Base-by-base conservation (phyloP, 768 basidiomycete species). In the Boletus subcaerulescens region DNA sequence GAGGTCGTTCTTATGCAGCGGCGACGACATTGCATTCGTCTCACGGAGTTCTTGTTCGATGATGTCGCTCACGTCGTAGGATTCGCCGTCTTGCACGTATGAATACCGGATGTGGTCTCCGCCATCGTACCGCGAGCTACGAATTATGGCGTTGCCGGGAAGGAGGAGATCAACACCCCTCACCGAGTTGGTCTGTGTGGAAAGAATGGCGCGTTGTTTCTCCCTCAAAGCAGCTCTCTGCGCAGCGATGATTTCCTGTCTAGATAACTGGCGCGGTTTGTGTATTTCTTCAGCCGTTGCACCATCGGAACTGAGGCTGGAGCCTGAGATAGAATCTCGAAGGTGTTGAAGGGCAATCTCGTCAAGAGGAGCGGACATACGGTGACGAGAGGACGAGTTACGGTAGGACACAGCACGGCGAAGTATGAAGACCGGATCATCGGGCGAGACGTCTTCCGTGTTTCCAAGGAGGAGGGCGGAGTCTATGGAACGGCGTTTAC, bases 81-180 rank as follows among this genome's bases (percentile, higher is more conserved):
- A 89, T 73, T 91, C 91, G 3, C 94, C 96, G 57, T 94, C 92
- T 58, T 93, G 87, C 40, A 98, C 89, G 68, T 93, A 98, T 38
- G 95, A 97, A 69, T 99, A 99, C 0, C 95, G 86, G 74, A 93
- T 87, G 44, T 78, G 76, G 59, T 91, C 88, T 40, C 80, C 83
- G 6, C 73, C 67, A 20, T 91, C 83, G 58, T 86, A 84, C 8
- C 92, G 78, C 7, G 89, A 85, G 62, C 92, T 94, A 31, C 96
- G 87, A 11, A 98, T 78, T 65, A 91, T 83, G 0, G 85, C 90
- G 56, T 89, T 89, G 6, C 91, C 91, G 3, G 91, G 90, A 3
- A 98, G 75, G 10, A 93, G 72, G 14, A 99, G 83, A 60, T 98
- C 96, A 67, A 96, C 82, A 1, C 96, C 96, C 42, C 92, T 85